These are phyloP conservation scores for Westerdykella sp. DNA, from an alignment of 2,329 filamentous ascomycete genomes.

Conservation along the genomic window DNA sequence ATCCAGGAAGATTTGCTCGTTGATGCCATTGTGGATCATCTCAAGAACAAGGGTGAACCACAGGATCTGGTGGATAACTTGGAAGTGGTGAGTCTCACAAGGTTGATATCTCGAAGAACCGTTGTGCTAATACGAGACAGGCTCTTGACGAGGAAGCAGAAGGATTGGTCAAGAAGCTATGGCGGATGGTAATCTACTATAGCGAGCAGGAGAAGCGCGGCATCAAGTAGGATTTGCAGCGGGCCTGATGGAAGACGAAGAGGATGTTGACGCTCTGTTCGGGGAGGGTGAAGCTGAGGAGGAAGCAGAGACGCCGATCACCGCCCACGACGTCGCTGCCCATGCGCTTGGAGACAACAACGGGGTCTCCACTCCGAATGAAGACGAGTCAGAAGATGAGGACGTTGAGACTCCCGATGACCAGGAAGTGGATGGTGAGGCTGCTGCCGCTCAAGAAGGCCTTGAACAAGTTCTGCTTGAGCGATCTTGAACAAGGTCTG, in stretches of 20 bases:
- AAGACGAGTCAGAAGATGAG: conserved; percentile 41
- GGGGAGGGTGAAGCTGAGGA: conserved; percentile 18
- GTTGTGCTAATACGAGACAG: conserved; percentile 44
- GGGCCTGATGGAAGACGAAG: conserved; percentile 31
- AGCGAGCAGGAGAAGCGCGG: conserved; percentile 90
- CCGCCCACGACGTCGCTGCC: conserved; percentile 34
- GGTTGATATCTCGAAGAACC: not conserved
- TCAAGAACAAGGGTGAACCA: conserved; percentile 69
- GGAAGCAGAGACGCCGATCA: conserved; percentile 30
- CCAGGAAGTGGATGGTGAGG: conserved; percentile 47
- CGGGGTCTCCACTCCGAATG: conserved; percentile 29
- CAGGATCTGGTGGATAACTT: conserved; percentile 76
- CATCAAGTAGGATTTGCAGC: conserved; percentile 42
- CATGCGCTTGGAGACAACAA: conserved; percentile 30
- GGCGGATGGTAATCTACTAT: conserved; percentile 98
- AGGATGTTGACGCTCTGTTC: conserved; percentile 25
- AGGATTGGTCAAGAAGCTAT: conserved; percentile 89
- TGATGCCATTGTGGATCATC: conserved; percentile 82
- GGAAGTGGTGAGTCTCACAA: conserved; percentile 60
- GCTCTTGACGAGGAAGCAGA: conserved; percentile 93
- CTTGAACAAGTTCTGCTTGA: conserved; percentile 31
- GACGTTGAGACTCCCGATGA: conserved; percentile 21
- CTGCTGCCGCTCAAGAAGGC: conserved; percentile 43
- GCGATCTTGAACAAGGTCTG: conserved; percentile 18
- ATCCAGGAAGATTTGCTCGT: conserved; percentile 95